Base-by-base conservation (phyloP, 768 basidiomycete species). In the Botryobasidium botryosum region DNA sequence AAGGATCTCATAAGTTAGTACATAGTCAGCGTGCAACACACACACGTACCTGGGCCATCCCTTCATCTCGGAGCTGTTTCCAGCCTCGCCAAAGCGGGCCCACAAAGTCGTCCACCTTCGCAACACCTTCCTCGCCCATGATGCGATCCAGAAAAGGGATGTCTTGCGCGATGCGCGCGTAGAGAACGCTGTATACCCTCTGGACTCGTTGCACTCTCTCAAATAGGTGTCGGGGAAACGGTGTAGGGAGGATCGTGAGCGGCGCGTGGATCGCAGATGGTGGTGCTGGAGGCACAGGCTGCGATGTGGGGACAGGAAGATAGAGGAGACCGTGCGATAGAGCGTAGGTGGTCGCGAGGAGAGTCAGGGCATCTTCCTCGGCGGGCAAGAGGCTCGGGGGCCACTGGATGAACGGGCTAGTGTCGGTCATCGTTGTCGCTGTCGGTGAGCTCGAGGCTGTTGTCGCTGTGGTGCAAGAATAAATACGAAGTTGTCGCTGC, bases 251-350 rank as follows among this genome's bases (percentile, higher is more conserved):
- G 32, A 99, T 66, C 0, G 91, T 71, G 50, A 96, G 64, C 0
- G 94, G 94, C 0, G 90, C 91, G 57, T 94, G 84, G 52, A 91
- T 84, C 0, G 77, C 78, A n/a, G 8, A 74, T 72, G 2, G 79
- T 75, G 36, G 63, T 21, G 63, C 55, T 1, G 74, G 64, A 46
- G 75, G 70, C 45, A 57, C 35, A 26, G 59, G 64, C 6, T 53
- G 48, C 3, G 39, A 35, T 6, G 64, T 52, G 1, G 63, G 59
- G 3, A 69, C 63, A 7, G 83, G 84, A 17, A 88, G 75, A 58
- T 85, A 86, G n/a, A 80, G 64, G 24, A 96, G 67, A 5, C 85
- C 84, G 58, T 82, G 79, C 2, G 86, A 72, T 40, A 97, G 68
- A 2, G 91, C 82, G 54, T 82, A 90, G 0, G 81, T 81, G 1